Conservation (phyloP, 2,329 filamentous ascomycete species). For the Aspergillus sp. region DNA sequence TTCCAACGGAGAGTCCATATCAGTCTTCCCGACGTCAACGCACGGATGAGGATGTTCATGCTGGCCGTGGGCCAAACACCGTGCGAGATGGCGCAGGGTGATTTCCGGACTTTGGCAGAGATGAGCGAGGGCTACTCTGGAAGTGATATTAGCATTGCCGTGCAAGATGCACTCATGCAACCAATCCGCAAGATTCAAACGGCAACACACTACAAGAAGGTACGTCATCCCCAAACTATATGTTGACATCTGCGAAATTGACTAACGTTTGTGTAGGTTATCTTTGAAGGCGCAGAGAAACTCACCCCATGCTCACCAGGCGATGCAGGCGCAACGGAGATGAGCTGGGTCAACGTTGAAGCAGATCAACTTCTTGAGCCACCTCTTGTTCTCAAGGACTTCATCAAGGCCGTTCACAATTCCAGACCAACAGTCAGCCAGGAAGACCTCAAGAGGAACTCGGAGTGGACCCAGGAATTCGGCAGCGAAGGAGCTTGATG, state of each 20-base stretch:
- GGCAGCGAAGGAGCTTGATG: conserved; percentile 74
- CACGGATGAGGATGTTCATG: conserved; percentile 92
- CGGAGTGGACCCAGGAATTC: conserved; percentile 95
- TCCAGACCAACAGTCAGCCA: conserved; percentile 85
- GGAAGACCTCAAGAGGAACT: conserved; percentile 76
- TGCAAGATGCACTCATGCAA: conserved; percentile 96
- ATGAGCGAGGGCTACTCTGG: conserved; percentile 92
- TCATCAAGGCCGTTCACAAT: conserved; percentile 83
- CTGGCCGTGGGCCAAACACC: conserved; percentile 89
- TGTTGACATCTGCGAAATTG: too few relatives aligned
- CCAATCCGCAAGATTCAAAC: conserved; percentile 95
- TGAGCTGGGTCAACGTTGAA: conserved; percentile 87
- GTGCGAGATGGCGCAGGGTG: conserved; percentile 70
- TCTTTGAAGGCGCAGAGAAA: conserved; percentile 57
- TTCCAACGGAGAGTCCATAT: conserved; percentile 98
- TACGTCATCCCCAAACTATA: conserved; percentile 33
- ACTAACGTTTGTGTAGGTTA: conserved; percentile 50
- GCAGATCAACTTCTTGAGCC: conserved; percentile 83
- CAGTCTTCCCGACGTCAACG: conserved; percentile 78
- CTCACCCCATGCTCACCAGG: conserved; percentile 89
- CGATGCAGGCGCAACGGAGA: conserved; percentile 78
- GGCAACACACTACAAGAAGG: conserved; percentile 95
- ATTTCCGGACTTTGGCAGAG: conserved; percentile 74
- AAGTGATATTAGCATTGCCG: conserved; percentile 91
- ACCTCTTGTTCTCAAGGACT: conserved; percentile 82